These are phyloP conservation scores for Panicum miliaceum DNA, from an alignment of 176 grass and related monocot genomes.

Conservation along the genomic window DNA sequence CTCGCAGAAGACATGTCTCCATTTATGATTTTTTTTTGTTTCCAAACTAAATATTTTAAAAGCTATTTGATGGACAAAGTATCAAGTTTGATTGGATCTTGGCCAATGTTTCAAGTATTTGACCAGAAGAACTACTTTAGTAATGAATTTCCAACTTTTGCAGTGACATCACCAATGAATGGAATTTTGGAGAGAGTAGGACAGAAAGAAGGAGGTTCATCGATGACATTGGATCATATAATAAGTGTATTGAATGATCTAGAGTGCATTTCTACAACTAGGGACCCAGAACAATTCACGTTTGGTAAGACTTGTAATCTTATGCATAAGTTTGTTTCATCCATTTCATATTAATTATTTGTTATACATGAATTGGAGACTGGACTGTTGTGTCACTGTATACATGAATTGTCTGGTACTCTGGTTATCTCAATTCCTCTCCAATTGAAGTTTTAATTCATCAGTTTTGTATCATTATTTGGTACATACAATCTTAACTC, in stretches of 20 bases:
- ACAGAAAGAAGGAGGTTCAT: slow-evolving; percentile 71
- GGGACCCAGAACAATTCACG: slow-evolving; percentile 48
- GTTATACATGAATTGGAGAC: not conserved
- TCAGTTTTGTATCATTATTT: slow-evolving; percentile 7
- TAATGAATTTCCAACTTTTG: slow-evolving; percentile 36
- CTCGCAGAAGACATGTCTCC: no score
- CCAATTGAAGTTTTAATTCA: not conserved
- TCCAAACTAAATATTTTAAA: not conserved
- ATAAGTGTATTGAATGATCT: slow-evolving; percentile 69
- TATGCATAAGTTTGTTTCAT: slow-evolving; percentile 9
- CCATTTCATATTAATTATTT: slow-evolving; percentile 13
- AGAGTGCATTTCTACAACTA: slow-evolving; percentile 50
- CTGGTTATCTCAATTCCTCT: slow-evolving; percentile 9
- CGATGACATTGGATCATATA: slow-evolving; percentile 87
- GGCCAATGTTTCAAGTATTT: not conserved
- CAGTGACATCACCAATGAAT: slow-evolving; percentile 72
- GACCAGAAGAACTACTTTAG: not conserved
- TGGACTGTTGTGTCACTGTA: not conserved
- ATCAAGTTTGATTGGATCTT: not conserved
- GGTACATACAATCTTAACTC: not conserved
- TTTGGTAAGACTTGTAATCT: slow-evolving; percentile 59
- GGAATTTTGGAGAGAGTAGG: slow-evolving; percentile 69
- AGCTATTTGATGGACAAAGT: not conserved
- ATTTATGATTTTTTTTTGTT: not conserved
- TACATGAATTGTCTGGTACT: not conserved